phyloP scores from a whole-genome alignment of 2,329 filamentous ascomycete genomes.

The Mycosphaerella arachidis region DNA sequence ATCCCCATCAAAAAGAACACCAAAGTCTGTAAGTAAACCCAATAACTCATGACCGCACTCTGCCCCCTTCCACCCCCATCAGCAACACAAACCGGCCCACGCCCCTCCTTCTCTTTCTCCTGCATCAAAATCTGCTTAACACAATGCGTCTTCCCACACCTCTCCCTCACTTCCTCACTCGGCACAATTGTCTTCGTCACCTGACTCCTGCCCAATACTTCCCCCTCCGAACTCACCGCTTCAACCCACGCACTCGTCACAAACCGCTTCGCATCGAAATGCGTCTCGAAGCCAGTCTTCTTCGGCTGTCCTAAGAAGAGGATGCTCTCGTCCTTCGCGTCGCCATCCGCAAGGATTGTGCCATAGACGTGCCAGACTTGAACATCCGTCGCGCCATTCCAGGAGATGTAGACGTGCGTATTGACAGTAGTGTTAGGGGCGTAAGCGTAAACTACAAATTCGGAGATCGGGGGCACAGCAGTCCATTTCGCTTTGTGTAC shows the following conservation, averaged over 20 bases:
- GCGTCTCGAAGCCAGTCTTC: conserved; percentile 6
- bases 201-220: conserved; percentile 1
- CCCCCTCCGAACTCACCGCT: conserved; percentile 1
- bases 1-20: background rate
- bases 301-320: background rate
- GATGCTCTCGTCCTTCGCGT: background rate
- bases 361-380: background rate
- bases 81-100: background rate
- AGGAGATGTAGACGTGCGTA: background rate
- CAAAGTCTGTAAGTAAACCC: background rate
- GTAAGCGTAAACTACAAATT: conserved; percentile 4
- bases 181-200: conserved; percentile 1
- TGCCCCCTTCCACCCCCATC: background rate
- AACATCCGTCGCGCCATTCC: background rate
- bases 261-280: background rate
- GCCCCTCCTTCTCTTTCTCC: background rate
- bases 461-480: background rate
- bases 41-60: background rate
- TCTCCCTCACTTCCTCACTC: background rate
- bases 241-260: conserved; percentile 2
- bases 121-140: conserved; percentile 1
- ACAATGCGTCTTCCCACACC: conserved; percentile 1
- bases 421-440: background rate
- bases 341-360: background rate
- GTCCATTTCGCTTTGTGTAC: conserved; percentile 2